These are phyloP conservation scores for Carex scoparia DNA, from an alignment of 176 grass and related monocot species.

Conservation along the genomic window DNA sequence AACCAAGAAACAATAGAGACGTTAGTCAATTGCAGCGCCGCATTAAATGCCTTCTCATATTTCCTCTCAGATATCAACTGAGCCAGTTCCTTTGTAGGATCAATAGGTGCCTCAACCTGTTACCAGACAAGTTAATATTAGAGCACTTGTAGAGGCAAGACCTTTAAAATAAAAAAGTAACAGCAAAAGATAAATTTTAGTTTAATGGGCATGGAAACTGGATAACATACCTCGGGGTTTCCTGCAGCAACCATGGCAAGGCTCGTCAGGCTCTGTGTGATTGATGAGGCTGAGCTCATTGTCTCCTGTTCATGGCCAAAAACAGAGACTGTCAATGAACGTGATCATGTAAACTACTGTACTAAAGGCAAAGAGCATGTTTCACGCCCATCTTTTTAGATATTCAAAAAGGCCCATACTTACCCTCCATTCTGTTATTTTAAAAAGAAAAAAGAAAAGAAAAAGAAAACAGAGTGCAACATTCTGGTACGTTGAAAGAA, in stretches of 20 bases:
- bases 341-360: not conserved
- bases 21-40: conserved; percentile 87
- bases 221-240: conserved; percentile 35
- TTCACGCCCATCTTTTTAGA: not conserved
- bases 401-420: not conserved
- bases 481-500: no score
- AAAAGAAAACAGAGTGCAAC: no score
- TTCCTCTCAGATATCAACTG: conserved; percentile 66
- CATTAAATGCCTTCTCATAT: conserved; percentile 80
- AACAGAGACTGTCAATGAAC: not conserved
- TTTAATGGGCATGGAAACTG: conserved; percentile 17
- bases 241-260: conserved; percentile 62
- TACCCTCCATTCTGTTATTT: no score
- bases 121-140: conserved; percentile 24
- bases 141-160: not conserved
- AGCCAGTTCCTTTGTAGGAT: conserved; percentile 65
- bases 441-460: no score
- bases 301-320: conserved; percentile 51
- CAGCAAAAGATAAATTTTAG: not conserved
- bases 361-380: not conserved
- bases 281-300: conserved; percentile 64
- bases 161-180: not conserved
- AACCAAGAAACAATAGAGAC: conserved; percentile 88
- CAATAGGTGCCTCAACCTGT: conserved; percentile 61
- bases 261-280: conserved; percentile 57